A percentile compares a stretch with the other conserved stretches of the same genome.
These are phyloP conservation scores for Leccinum subgranulosum DNA, from an alignment of 768 basidiomycete species.

Conservation along the genomic window DNA sequence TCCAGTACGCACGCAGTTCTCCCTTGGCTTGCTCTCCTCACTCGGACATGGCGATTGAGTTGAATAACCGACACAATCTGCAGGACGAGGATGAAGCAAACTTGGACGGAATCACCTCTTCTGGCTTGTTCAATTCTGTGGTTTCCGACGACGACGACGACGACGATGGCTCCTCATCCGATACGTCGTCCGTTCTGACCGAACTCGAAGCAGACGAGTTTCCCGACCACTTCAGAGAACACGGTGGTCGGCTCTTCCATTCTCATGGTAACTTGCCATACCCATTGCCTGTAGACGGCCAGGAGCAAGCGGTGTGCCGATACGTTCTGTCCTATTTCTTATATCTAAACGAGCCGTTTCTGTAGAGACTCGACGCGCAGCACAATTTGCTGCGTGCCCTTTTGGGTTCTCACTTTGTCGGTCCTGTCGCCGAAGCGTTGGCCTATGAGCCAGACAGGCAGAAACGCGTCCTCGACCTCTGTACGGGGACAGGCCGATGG, in stretches of 20 bases:
- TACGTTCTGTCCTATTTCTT: not conserved
- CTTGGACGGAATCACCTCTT: conserved; percentile 11
- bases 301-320: conserved; percentile 60
- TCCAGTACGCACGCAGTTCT: conserved; percentile 16
- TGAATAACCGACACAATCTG: conserved; percentile 20
- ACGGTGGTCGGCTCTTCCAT: conserved; percentile 62
- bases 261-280: conserved; percentile 63
- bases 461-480: conserved; percentile 66
- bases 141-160: conserved; percentile 32
- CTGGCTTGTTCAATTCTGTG: conserved; percentile 3
- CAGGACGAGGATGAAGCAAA: conserved; percentile 18
- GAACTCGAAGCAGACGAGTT: conserved; percentile 55
- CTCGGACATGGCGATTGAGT: conserved; percentile 29
- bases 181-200: conserved; percentile 40
- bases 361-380: conserved; percentile 50
- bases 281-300: conserved; percentile 68
- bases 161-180: conserved; percentile 38
- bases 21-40: conserved; percentile 4
- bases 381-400: conserved; percentile 50
- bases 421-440: conserved; percentile 56
- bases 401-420: conserved; percentile 56
- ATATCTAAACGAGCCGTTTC: not conserved
- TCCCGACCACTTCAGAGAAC: conserved; percentile 56
- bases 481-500: conserved; percentile 76
- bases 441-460: conserved; percentile 37